These are phyloP conservation scores for Monosporascus cannonballus DNA, from an alignment of 2,329 filamentous ascomycete genomes.

Conservation along the genomic window DNA sequence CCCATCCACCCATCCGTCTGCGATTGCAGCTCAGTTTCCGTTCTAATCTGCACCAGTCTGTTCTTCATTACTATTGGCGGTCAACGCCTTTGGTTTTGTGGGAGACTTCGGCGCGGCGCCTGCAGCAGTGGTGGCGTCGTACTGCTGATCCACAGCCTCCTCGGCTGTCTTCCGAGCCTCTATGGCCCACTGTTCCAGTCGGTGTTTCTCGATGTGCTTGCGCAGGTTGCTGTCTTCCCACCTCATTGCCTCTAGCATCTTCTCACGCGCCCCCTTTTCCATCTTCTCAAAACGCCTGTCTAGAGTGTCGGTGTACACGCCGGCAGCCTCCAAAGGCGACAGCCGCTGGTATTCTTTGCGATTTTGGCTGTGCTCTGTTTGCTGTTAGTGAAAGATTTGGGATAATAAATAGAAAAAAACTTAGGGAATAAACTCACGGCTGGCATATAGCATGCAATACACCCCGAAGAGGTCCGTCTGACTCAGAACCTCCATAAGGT, in stretches of 20 bases:
- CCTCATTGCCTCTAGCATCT: slow-evolving; percentile 65
- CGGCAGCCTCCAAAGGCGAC: slow-evolving; percentile 47
- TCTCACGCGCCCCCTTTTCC: slow-evolving; percentile 58
- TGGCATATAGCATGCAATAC: slow-evolving; percentile 55
- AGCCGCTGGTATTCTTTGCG: slow-evolving; percentile 39
- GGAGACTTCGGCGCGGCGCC: slow-evolving; percentile 12
- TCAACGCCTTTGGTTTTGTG: background rate
- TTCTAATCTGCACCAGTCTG: background rate
- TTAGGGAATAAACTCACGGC: slow-evolving; percentile 45
- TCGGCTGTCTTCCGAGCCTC: slow-evolving; percentile 23
- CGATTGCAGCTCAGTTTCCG: background rate
- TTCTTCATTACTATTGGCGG: background rate
- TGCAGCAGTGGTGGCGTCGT: slow-evolving; percentile 19
- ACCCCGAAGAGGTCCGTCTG: slow-evolving; percentile 65
- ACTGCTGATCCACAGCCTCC: slow-evolving; percentile 21
- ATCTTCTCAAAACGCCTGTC: slow-evolving; percentile 54
- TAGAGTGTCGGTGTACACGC: slow-evolving; percentile 55
- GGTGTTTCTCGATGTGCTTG: slow-evolving; percentile 59
- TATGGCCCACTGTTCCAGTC: slow-evolving; percentile 62
- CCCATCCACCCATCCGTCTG: background rate
- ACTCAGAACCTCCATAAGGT: slow-evolving; percentile 56
- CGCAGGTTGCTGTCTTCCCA: slow-evolving; percentile 64
- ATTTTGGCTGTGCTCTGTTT: slow-evolving; percentile 34
- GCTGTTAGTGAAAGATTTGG: slow-evolving; percentile 1
- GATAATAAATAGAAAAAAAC: background rate